Evolutionary conservation across 768 basidiomycete genomes (phyloP).

Genomic region (Naganishia vaughanmartiniae): DNA sequence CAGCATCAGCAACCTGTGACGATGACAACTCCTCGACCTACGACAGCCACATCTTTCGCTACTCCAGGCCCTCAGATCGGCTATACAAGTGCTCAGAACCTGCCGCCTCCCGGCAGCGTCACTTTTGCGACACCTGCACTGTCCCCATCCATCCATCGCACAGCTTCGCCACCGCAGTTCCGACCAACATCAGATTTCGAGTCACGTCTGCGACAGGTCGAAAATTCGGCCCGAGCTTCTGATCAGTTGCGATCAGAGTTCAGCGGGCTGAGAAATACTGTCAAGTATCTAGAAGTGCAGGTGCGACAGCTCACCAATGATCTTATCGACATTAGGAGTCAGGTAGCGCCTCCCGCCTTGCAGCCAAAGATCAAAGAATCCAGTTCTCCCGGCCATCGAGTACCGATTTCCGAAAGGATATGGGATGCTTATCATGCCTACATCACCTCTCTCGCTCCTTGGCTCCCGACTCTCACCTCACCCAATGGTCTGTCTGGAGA

Average conservation of each 20-base stretch:
- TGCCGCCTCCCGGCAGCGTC: background rate
- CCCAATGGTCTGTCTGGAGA: slow-evolving; percentile 28
- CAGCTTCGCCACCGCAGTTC: background rate
- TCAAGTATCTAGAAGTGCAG: slow-evolving; percentile 28
- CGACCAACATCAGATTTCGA: slow-evolving; percentile 11
- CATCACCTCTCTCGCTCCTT: slow-evolving; percentile 28
- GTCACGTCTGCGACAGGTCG: slow-evolving; percentile 23
- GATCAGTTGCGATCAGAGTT: slow-evolving; percentile 18
- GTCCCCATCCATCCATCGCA: background rate
- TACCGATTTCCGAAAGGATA: slow-evolving; percentile 27
- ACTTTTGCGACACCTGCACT: background rate
- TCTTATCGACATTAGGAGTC: slow-evolving; percentile 7
- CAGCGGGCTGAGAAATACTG: slow-evolving; percentile 19
- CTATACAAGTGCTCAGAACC: background rate
- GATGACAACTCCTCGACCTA: background rate
- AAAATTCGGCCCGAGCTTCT: background rate
- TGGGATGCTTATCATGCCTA: slow-evolving; percentile 33
- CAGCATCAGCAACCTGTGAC: background rate
- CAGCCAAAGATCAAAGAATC: background rate
- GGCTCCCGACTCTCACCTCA: slow-evolving; percentile 24
- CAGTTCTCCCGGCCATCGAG: background rate
- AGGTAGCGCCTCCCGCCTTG: background rate
- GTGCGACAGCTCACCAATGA: slow-evolving; percentile 21
- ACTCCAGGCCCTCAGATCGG: background rate
- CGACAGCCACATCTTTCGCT: slow-evolving; percentile 1